Conservation (phyloP, 2,329 filamentous ascomycete genomes). For the Curvularia eragrostidis region DNA sequence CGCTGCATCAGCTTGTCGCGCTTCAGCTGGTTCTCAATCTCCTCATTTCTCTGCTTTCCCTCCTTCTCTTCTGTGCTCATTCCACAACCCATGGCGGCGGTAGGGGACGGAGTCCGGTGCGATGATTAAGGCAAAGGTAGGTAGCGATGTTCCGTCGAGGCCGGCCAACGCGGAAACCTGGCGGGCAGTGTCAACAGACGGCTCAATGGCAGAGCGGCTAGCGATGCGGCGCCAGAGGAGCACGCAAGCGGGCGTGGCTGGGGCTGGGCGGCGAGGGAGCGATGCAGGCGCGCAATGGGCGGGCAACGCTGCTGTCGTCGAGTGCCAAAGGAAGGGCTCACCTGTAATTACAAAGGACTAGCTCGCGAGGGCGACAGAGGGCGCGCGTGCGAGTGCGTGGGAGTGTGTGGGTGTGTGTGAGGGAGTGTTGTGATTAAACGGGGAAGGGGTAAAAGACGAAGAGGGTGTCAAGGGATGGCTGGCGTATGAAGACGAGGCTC, state of each 20-base stretch:
- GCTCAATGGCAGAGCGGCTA: constrained; percentile 1
- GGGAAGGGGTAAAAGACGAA: constrained; percentile 15
- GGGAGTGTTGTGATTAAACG: constrained; percentile 5
- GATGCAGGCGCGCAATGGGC: neutral
- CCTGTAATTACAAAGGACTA: constrained; percentile 35
- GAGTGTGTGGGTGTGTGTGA: constrained; percentile 1
- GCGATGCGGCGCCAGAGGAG: neutral
- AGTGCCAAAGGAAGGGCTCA: constrained; percentile 27
- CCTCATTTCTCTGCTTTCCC: constrained; percentile 99
- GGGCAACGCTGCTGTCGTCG: neutral
- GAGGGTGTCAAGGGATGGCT: constrained; percentile 38
- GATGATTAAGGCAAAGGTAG: constrained; percentile 38
- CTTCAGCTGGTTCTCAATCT: constrained; percentile 99
- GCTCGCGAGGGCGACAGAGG: constrained; percentile 12
- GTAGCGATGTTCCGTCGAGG: constrained; percentile 41
- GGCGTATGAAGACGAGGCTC: constrained; percentile 37
- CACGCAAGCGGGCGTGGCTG: neutral
- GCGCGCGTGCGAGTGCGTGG: neutral
- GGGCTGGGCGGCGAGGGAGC: constrained; percentile 6
- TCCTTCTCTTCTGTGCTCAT: constrained; percentile 99
- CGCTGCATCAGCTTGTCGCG: constrained; percentile 98
- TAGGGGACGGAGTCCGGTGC: constrained; percentile 15
- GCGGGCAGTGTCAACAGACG: constrained; percentile 16
- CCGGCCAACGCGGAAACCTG: constrained; percentile 46
- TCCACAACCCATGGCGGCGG: constrained; percentile 92